These are phyloP conservation scores for Goffeauzyma gilvescens DNA, from an alignment of 768 basidiomycete species.

Conservation along the genomic window DNA sequence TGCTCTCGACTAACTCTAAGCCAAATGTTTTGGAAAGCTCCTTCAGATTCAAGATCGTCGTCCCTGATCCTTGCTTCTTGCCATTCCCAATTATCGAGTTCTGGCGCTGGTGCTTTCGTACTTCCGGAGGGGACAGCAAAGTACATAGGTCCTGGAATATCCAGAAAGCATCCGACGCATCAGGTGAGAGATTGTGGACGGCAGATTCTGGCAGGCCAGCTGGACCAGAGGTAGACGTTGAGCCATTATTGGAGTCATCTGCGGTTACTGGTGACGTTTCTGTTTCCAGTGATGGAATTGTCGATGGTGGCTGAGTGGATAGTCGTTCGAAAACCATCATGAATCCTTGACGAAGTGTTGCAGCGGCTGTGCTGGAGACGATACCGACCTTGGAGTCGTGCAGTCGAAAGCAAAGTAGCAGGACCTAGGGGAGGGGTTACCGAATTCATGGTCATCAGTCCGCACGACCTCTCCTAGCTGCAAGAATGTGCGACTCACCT, in stretches of 20 bases:
- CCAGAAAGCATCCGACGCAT: constrained; percentile 63
- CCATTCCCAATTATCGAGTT: constrained; percentile 7
- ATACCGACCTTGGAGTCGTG: constrained; percentile 92
- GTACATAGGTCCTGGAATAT: constrained; percentile 86
- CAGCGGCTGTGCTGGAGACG: constrained; percentile 90
- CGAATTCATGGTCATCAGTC: too few relatives aligned
- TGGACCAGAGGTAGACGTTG: too few relatives aligned
- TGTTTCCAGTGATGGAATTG: constrained; percentile 7
- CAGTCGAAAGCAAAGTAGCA: constrained; percentile 82
- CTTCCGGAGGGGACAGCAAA: constrained; percentile 50
- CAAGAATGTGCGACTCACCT: constrained; percentile 39
- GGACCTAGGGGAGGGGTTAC: constrained; percentile 43
- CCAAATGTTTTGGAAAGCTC: constrained; percentile 88
- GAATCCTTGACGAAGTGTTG: constrained; percentile 81
- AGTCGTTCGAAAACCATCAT: constrained; percentile 98
- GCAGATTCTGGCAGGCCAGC: too few relatives aligned
- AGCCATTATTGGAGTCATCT: too few relatives aligned
- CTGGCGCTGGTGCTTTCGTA: constrained; percentile 7
- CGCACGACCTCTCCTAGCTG: too few relatives aligned
- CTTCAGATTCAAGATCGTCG: too few relatives aligned
- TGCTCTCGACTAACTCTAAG: constrained; percentile 90
- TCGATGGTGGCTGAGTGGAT: constrained; percentile 35
- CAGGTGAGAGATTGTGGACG: constrained; percentile 60
- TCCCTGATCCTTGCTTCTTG: too few relatives aligned
- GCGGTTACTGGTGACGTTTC: constrained; percentile 21